Conservation (phyloP, 2,329 filamentous ascomycete genomes). For the Alternaria incomplexa region DNA sequence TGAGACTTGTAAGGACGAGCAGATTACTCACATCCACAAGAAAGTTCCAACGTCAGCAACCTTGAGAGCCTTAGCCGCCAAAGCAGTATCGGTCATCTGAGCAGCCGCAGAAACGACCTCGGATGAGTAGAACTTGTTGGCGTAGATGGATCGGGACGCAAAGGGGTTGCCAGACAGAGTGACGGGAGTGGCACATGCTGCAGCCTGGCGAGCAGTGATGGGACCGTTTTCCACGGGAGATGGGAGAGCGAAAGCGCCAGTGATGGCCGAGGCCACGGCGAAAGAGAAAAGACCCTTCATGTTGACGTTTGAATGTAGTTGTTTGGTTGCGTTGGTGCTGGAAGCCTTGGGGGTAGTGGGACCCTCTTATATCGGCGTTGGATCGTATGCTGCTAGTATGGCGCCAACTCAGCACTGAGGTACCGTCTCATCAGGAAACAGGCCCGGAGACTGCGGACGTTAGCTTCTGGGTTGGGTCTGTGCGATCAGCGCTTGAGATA, state of each 20-base stretch:
- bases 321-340: conserved; percentile 28
- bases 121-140: conserved; percentile 61
- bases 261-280: conserved; percentile 43
- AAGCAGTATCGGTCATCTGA: conserved; percentile 58
- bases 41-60: conserved; percentile 61
- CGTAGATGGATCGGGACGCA: conserved; percentile 56
- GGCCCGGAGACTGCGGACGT: conserved; percentile 42
- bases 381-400: conserved; percentile 4
- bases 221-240: conserved; percentile 41
- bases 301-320: conserved; percentile 28
- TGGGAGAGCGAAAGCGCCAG: conserved; percentile 43
- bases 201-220: conserved; percentile 40
- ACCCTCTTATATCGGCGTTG: conserved; percentile 40
- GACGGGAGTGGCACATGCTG: conserved; percentile 44
- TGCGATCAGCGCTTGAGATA: conserved; percentile 33
- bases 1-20: neutral
- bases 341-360: conserved; percentile 12
- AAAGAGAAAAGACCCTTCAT: conserved; percentile 47
- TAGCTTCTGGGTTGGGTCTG: conserved; percentile 35
- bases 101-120: conserved; percentile 64
- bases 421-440: conserved; percentile 41
- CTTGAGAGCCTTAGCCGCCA: conserved; percentile 57
- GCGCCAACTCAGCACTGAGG: conserved; percentile 10
- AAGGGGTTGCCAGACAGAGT: conserved; percentile 61
- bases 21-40: conserved; percentile 57